Conservation (phyloP, 495 filamentous ascomycete genomes). For the Xylaria sp. region DNA sequence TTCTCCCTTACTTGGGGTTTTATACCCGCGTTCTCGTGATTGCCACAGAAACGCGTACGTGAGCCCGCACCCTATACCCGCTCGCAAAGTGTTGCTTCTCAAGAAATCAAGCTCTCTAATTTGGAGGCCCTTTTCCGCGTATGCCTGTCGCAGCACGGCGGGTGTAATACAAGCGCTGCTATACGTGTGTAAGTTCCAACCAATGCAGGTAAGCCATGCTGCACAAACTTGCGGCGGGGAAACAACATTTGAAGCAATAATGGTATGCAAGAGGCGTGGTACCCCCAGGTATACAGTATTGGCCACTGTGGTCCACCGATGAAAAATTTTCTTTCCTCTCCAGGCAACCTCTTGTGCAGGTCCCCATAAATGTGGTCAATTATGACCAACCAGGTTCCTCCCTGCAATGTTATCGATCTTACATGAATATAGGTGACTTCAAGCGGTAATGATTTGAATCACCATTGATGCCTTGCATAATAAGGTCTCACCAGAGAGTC, state of each 20-base stretch:
- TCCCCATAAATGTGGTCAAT: background rate
- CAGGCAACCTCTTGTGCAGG: background rate
- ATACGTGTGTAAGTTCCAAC: constrained; percentile 18
- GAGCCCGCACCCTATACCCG: background rate
- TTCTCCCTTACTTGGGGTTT: background rate
- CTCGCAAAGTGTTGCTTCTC: constrained; percentile 12
- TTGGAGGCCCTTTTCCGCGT: background rate
- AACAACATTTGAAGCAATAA: constrained; percentile 9
- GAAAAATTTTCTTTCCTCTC: constrained; percentile 2
- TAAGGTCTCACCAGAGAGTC: background rate
- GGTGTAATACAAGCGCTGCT: constrained; percentile 23
- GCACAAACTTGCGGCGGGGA: constrained; percentile 12
- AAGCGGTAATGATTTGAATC: background rate
- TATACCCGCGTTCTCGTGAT: background rate
- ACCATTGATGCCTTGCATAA: background rate
- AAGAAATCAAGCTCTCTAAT: background rate
- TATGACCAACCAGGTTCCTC: background rate
- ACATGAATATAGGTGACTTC: background rate
- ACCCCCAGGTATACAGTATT: constrained; percentile 23
- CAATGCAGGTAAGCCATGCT: constrained; percentile 24
- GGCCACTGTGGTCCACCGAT: constrained; percentile 11
- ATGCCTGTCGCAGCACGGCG: constrained; percentile 1
- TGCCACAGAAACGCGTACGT: background rate
- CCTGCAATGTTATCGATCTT: background rate
- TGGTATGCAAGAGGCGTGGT: constrained; percentile 4